Evolutionary conservation across 305 asterid species (phyloP).

Genomic region (Withania somnifera): DNA sequence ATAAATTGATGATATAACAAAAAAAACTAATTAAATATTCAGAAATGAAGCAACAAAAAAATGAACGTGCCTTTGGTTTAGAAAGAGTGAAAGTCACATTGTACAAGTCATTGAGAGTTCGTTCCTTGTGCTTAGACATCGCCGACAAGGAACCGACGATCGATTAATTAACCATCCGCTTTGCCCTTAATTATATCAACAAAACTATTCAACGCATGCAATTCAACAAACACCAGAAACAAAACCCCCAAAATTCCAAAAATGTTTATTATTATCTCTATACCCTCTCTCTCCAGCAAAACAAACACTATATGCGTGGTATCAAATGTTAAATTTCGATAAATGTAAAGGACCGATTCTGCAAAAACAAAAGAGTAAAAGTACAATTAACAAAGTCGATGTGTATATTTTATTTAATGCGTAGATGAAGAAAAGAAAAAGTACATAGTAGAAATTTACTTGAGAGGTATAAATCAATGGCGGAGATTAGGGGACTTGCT

Average conservation of each 20-base stretch:
- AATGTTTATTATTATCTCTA: not conserved
- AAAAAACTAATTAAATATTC: too few species aligned
- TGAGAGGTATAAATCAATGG: not conserved
- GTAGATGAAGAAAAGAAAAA: too few species aligned
- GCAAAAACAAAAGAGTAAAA: not conserved
- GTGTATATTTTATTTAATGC: too few species aligned
- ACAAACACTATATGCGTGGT: not conserved
- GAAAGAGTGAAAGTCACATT: slow-evolving; percentile 44
- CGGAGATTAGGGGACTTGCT: not conserved
- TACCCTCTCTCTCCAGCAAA: not conserved
- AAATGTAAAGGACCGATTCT: not conserved
- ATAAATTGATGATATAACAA: not conserved
- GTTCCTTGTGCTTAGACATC: slow-evolving; percentile 45
- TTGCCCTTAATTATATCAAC: slow-evolving; percentile 10
- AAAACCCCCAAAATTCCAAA: not conserved
- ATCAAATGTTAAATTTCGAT: slow-evolving; percentile 2
- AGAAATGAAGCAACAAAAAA: too few species aligned
- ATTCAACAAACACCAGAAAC: not conserved
- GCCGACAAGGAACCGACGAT: slow-evolving; percentile 19
- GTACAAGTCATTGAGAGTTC: slow-evolving; percentile 41
- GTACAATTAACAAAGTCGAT: too few species aligned
- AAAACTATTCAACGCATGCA: not conserved
- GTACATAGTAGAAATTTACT: not conserved
- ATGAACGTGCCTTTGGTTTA: slow-evolving; percentile 42
- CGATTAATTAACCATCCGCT: slow-evolving; percentile 43